Percentiles rank a stretch among this genome's conserved stretches.
Evolutionary conservation across 2,329 filamentous ascomycete species (phyloP).

Genomic region (Ophiostoma ips): DNA sequence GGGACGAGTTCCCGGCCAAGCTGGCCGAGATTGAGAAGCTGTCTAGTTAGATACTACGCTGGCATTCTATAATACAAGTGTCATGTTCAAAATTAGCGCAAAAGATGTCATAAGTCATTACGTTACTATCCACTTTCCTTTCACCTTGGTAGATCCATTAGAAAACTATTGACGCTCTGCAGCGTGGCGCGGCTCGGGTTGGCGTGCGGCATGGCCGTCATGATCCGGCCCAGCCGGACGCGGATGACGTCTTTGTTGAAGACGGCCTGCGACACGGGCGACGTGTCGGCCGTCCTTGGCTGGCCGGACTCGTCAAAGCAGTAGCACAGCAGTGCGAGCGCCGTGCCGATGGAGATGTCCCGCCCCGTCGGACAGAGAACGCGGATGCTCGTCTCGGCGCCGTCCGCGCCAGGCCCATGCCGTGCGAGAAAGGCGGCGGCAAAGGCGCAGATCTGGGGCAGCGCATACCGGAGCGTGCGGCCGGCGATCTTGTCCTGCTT

Average conservation of each 20-base stretch:
- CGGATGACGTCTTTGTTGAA: conserved; percentile 67
- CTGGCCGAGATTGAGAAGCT: conserved; percentile 34
- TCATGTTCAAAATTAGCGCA: too few species aligned
- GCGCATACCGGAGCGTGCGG: conserved; percentile 60
- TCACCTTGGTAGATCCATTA: conserved; percentile 46
- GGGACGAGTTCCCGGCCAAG: conserved; percentile 38
- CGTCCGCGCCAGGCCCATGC: conserved; percentile 5
- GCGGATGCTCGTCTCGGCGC: conserved; percentile 25
- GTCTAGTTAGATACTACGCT: not conserved
- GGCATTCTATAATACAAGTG: not conserved
- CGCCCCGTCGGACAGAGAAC: conserved; percentile 64
- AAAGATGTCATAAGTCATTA: conserved; percentile 2
- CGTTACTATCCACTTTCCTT: too few species aligned
- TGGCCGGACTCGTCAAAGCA: conserved; percentile 44
- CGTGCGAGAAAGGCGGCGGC: conserved; percentile 26
- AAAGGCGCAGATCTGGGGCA: conserved; percentile 50
- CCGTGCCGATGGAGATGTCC: conserved; percentile 66
- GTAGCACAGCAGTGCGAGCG: conserved; percentile 62
- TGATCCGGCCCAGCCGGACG: conserved; percentile 66
- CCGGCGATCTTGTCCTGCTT: conserved; percentile 60
- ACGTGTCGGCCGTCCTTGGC: conserved; percentile 12
- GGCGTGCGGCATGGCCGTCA: conserved; percentile 60
- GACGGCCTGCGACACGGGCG: conserved; percentile 4
- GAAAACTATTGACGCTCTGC: conserved; percentile 80
- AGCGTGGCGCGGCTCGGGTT: conserved; percentile 77